Percentiles rank a stretch among this genome's conserved stretches.
phyloP scores from a whole-genome alignment of 2,329 filamentous ascomycete genomes.

The Paecilomyces fulvus region DNA sequence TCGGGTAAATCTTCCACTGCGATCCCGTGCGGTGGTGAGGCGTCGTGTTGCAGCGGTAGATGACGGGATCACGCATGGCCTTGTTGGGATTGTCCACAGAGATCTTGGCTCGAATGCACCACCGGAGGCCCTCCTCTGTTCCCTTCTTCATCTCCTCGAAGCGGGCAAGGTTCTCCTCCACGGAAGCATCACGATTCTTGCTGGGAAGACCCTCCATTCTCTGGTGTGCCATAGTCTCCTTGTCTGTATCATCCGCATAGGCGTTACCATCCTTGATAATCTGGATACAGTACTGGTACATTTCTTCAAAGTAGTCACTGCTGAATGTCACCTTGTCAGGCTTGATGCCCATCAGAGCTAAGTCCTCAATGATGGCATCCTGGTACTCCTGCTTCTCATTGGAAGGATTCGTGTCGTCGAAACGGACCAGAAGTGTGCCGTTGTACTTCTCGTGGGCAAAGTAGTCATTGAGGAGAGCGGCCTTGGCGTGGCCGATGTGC shows the following conservation, averaged over 20 bases:
- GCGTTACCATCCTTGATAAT: slow-evolving; percentile 82
- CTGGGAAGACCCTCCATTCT: slow-evolving; percentile 77
- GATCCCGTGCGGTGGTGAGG: slow-evolving; percentile 55
- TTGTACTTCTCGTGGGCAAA: slow-evolving; percentile 92
- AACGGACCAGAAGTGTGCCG: slow-evolving; percentile 80
- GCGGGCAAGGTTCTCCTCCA: slow-evolving; percentile 76
- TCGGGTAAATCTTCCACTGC: slow-evolving; percentile 60
- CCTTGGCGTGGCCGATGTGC: slow-evolving; percentile 93
- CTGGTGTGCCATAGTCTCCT: slow-evolving; percentile 79
- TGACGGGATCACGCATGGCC: slow-evolving; percentile 90
- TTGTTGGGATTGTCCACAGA: slow-evolving; percentile 89
- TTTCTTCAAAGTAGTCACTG: slow-evolving; percentile 87
- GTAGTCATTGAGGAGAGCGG: slow-evolving; percentile 88
- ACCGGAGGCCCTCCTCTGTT: slow-evolving; percentile 65
- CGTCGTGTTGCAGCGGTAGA: slow-evolving; percentile 81
- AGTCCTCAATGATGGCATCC: slow-evolving; percentile 86
- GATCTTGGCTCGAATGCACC: slow-evolving; percentile 94
- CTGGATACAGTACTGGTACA: slow-evolving; percentile 76
- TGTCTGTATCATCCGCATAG: slow-evolving; percentile 89
- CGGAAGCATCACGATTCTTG: slow-evolving; percentile 64
- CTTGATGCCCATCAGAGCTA: slow-evolving; percentile 83
- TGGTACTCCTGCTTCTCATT: slow-evolving; percentile 98
- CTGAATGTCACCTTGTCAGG: slow-evolving; percentile 83
- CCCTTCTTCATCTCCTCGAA: slow-evolving; percentile 93
- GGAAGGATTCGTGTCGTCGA: slow-evolving; percentile 94